Base-by-base conservation (phyloP, 306 rosid species). In the Quercus alba region DNA sequence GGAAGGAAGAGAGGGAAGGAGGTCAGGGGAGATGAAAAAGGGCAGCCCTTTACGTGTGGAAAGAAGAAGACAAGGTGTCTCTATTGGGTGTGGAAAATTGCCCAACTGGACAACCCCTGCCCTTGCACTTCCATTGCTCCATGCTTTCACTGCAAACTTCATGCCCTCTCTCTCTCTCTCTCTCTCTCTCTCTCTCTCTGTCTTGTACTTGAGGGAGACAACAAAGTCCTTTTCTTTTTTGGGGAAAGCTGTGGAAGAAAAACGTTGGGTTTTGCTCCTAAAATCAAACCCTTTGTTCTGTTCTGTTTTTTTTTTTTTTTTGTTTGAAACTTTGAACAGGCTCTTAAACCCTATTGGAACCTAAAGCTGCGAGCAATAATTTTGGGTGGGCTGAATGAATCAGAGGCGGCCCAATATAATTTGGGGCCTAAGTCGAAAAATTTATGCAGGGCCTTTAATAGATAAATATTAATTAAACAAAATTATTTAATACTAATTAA, bases 11-110 rank as follows among this genome's bases (percentile, higher is more conserved):
- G 97, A 91, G 67, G 86, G 46, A 78, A 95, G 94, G 71, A 90
- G 94, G 79, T 95, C 99, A 2, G 96, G 99, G 41, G 97, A 57
- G 51, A 84, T 89, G 70, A 93, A 93, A 74, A 78, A 74, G 19
- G 97, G 97, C 9, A 95, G 92, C 13, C 97, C 99, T 87, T 93
- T 91, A 6, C 99, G 92, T 4, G 98, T 95, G 41, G 97, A 88
- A 58, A 93, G 80, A 51, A 93, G 96, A 74, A 95, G 92, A 23
- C 90, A 87, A 11, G 99, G 99, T 0, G 98, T 95, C 62, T 91
- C 91, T 20, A 93, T 86, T 19, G 85, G 81, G 77, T 56, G 38
- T 0, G 89, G 79, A 82, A 85, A 87, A 89, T 74, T 83, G 26
- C 93, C 93, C 11, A 87, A 77, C 18, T 87, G 91, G 17, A 95